Conservation (phyloP, 257 asterid species). For the Verbascum thapsus region DNA sequence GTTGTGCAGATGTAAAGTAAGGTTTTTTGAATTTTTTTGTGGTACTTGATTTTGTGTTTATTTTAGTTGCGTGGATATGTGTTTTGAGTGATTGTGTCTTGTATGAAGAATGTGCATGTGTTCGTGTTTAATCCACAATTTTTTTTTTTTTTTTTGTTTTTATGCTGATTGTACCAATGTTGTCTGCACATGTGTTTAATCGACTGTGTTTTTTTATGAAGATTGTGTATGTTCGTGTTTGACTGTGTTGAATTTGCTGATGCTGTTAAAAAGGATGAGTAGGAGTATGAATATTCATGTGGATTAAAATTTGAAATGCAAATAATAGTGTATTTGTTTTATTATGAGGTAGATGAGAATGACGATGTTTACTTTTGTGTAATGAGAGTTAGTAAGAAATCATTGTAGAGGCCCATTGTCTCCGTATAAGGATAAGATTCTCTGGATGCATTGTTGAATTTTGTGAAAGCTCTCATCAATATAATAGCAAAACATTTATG, state of each 20-base stretch:
- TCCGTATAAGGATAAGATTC: slow-evolving; percentile 4
- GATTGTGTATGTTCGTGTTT: neutral
- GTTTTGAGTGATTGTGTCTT: neutral
- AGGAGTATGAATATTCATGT: neutral
- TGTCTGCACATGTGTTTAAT: neutral
- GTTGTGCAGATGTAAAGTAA: slow-evolving; percentile 48
- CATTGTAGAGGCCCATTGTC: neutral
- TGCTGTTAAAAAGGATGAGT: neutral
- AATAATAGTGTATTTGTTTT: slow-evolving; percentile 9
- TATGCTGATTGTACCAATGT: neutral
- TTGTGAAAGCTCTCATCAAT: neutral
- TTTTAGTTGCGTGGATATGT: neutral
- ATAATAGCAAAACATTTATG: neutral
- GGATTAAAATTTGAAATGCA: slow-evolving; percentile 4
- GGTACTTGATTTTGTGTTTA: too few species aligned
- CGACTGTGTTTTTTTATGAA: slow-evolving; percentile 14
- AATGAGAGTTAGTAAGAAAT: slow-evolving; percentile 16
- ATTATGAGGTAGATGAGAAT: slow-evolving; percentile 2
- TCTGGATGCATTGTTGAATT: neutral
- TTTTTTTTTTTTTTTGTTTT: neutral
- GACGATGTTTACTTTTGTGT: slow-evolving; percentile 11
- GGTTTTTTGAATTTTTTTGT: too few species aligned
- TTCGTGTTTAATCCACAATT: too few species aligned
- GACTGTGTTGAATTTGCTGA: neutral
- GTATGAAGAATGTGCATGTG: too few species aligned